These are phyloP conservation scores for Cucumis melo DNA, from an alignment of 306 rosid genomes.

Conservation along the genomic window DNA sequence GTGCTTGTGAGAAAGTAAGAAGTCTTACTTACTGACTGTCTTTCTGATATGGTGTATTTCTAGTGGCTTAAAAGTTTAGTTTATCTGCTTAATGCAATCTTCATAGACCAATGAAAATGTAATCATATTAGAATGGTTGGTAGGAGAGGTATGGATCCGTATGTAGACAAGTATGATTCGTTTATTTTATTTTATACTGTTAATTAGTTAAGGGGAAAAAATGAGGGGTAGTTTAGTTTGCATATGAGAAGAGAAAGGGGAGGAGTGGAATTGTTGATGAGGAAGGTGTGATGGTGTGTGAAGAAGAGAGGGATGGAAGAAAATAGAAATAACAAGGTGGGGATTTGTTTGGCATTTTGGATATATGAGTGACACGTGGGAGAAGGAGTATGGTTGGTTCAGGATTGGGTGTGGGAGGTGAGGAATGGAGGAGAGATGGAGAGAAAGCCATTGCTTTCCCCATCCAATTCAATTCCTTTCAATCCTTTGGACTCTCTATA, in stretches of 20 bases:
- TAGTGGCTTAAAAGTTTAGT: not conserved
- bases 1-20: not conserved
- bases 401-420: conserved; percentile 79
- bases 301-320: conserved; percentile 28
- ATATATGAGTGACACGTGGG: conserved; percentile 68
- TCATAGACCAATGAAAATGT: not conserved
- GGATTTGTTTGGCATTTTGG: conserved; percentile 30
- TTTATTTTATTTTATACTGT: not conserved
- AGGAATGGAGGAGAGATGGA: conserved; percentile 41
- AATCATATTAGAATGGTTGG: not conserved
- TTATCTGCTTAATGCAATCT: not conserved
- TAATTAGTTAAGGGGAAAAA: not conserved
- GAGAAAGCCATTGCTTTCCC: not conserved
- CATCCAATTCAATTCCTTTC: not conserved
- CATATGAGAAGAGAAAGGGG: not conserved
- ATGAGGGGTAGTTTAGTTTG: not conserved
- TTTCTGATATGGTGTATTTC: not conserved
- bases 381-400: conserved; percentile 36
- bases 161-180: not conserved
- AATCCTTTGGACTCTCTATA: not conserved
- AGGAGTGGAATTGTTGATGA: conserved; percentile 23
- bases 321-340: conserved; percentile 35
- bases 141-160: not conserved
- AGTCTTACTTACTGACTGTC: not conserved
- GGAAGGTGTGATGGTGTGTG: conserved; percentile 24